Base-by-base conservation (phyloP, 257 asterid genomes). In the Parsonsia alboflavescens region DNA sequence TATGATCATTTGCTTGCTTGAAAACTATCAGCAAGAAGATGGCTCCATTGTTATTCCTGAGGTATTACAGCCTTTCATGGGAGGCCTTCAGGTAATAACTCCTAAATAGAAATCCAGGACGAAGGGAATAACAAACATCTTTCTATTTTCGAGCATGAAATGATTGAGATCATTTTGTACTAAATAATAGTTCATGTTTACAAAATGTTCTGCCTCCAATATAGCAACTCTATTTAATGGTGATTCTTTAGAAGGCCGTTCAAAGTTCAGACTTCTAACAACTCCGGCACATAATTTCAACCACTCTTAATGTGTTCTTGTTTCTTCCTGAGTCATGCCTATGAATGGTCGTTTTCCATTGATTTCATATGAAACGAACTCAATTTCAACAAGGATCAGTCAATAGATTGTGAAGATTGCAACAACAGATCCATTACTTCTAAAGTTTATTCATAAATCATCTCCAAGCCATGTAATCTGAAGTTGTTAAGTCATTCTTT, bases 1-100 rank as follows among this genome's bases (percentile, higher is more conserved):
- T 72, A 95, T 95, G 99, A 88, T 95, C n/a, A 81, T 95, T 0
- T 92, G 96, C 87, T 81, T 95, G 91, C 97, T 95, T 33, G 99
- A 95, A 77, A 95, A 92, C 79, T 90, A 86, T 83, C 98, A 95
- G 81, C 98, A 95, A 80, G 98, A 95, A 79, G 97, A 95, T 81
- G 99, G 98, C 39, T 84, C 93, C 54, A 88, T 92, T 53, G 73
- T 90, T 45, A 76, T 95, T 68, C 99, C 99, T 0, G 92, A 90
- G 78, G 82, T 89, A 2, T 73, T 92, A 48, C 88, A 96, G 89
- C 94, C 98, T 16, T 95, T 87, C 92, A 84, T 95, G 94, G 98
- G 98, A 16, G 98, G 97, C 10, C 84, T 84, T 64, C 76, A 88
- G 67, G 59, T 79, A 0, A 88, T 93, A 56, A 59, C 74, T 28